Evolutionary conservation across 1,284 basidiomycete species (phyloP).

Genomic region (Microstroma glucosiphilum): DNA sequence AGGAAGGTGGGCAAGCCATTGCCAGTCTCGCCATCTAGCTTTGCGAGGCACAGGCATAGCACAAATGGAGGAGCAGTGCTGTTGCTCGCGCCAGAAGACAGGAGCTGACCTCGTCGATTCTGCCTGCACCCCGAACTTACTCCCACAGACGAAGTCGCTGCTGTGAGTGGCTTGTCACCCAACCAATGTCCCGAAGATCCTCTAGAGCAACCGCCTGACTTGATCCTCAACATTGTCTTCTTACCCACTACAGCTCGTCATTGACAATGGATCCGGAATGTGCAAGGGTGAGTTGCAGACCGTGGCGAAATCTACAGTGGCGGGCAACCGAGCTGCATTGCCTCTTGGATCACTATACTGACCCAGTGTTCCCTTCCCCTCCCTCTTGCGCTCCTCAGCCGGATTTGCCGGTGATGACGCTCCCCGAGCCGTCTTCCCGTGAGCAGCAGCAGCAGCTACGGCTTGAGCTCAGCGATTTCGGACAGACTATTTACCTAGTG

Average conservation of each 20-base stretch:
- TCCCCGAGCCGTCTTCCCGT: slow-evolving; percentile 69
- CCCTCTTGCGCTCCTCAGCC: slow-evolving; percentile 21
- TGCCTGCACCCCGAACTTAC: neutral
- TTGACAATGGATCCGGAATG: slow-evolving; percentile 52
- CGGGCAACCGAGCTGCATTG: neutral
- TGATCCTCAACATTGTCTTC: neutral
- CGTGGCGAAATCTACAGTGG: too few relatives aligned
- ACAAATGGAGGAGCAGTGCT: too few relatives aligned
- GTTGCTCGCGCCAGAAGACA: too few relatives aligned
- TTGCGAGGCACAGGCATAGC: too few relatives aligned
- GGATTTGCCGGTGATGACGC: slow-evolving; percentile 69
- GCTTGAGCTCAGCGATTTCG: too few relatives aligned
- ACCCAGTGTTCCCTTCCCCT: slow-evolving; percentile 8
- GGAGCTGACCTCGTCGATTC: too few relatives aligned
- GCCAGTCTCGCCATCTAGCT: too few relatives aligned
- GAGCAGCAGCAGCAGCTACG: slow-evolving; percentile 12
- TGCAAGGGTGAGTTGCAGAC: slow-evolving; percentile 40
- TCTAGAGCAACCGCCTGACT: neutral
- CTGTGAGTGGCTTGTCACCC: slow-evolving; percentile 27
- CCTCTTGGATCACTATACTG: neutral
- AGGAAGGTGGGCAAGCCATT: too few relatives aligned
- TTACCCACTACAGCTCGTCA: slow-evolving; percentile 43
- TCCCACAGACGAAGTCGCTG: slow-evolving; percentile 49
- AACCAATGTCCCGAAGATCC: neutral
- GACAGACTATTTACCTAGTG: too few relatives aligned